Percentiles rank a stretch among this genome's conserved stretches.
phyloP scores from a whole-genome alignment of 2,329 filamentous ascomycete species.

The Fusarium devonianum region DNA sequence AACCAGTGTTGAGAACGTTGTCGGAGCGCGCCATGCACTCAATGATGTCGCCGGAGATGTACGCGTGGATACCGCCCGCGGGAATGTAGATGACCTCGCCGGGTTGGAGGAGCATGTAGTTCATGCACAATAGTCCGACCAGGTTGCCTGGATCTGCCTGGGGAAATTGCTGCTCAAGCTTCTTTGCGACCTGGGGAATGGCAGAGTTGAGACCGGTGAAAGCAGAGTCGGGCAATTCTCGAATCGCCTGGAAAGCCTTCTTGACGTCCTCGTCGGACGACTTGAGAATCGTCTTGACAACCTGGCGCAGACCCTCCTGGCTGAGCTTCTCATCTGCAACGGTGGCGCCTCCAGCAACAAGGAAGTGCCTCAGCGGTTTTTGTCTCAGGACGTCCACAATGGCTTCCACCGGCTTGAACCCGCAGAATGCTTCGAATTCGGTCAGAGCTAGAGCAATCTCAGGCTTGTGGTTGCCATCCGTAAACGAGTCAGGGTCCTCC shows the following conservation, averaged over 20 bases:
- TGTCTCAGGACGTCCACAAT: constrained; percentile 67
- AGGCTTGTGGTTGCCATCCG: constrained; percentile 79
- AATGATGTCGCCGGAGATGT: constrained; percentile 75
- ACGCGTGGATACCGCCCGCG: constrained; percentile 77
- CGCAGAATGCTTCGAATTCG: constrained; percentile 78
- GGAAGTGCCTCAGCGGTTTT: constrained; percentile 35
- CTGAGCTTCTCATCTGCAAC: constrained; percentile 51
- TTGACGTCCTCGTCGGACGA: constrained; percentile 52
- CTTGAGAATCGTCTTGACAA: constrained; percentile 61
- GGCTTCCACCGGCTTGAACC: constrained; percentile 71
- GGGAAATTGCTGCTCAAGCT: constrained; percentile 70
- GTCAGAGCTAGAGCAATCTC: constrained; percentile 77
- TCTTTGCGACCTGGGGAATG: constrained; percentile 69
- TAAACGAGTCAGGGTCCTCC: constrained; percentile 69
- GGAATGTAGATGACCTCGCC: constrained; percentile 76
- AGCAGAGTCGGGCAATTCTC: constrained; percentile 52
- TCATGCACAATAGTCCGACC: constrained; percentile 77
- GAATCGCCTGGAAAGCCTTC: constrained; percentile 29
- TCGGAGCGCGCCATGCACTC: constrained; percentile 81
- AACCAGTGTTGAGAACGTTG: constrained; percentile 77
- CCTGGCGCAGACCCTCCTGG: constrained; percentile 58
- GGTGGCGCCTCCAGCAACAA: constrained; percentile 23
- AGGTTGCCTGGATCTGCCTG: constrained; percentile 70
- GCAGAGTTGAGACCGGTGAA: constrained; percentile 60
- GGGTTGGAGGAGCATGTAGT: constrained; percentile 70